Evolutionary conservation across 805 yeast species (phyloP).

Genomic region (Candida orba): DNA sequence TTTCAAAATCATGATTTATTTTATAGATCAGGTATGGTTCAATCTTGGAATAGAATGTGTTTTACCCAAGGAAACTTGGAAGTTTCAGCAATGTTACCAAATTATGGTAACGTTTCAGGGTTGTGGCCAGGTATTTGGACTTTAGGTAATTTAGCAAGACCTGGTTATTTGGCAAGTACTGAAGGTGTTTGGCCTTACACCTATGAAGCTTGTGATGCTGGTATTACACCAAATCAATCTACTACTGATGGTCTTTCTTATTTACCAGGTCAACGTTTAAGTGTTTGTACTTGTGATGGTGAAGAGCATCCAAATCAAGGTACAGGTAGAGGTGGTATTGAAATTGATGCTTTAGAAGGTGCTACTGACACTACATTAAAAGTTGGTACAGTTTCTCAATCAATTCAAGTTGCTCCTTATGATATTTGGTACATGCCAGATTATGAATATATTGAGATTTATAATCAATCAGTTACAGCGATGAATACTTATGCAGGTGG

Average conservation of each 20-base stretch:
- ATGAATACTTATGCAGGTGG: constrained; percentile 44
- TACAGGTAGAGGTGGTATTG: constrained; percentile 44
- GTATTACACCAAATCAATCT: constrained; percentile 43
- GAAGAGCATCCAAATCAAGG: constrained; percentile 42
- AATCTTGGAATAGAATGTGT: constrained; percentile 41
- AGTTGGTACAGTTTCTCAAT: constrained; percentile 41
- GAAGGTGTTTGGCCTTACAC: constrained; percentile 48
- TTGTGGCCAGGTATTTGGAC: constrained; percentile 48
- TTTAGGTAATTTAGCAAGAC: constrained; percentile 42
- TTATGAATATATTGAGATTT: constrained; percentile 36
- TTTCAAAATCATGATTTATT: constrained; percentile 35
- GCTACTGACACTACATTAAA: constrained; percentile 27
- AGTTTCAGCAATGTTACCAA: constrained; percentile 36
- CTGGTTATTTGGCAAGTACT: constrained; percentile 40
- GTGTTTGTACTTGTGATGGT: constrained; percentile 37
- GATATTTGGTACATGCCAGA: constrained; percentile 49
- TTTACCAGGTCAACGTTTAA: constrained; percentile 39
- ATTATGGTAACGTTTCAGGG: constrained; percentile 35
- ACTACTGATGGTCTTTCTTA: constrained; percentile 40
- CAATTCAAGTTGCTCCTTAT: constrained; percentile 44
- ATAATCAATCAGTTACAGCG: constrained; percentile 33
- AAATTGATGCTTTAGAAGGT: constrained; percentile 44
- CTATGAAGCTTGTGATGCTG: constrained; percentile 42
- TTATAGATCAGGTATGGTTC: constrained; percentile 42
- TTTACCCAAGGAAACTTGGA: constrained; percentile 35